Base-by-base conservation (phyloP, 2,329 filamentous ascomycete species). In the Fonsecaea pedrosoi region DNA sequence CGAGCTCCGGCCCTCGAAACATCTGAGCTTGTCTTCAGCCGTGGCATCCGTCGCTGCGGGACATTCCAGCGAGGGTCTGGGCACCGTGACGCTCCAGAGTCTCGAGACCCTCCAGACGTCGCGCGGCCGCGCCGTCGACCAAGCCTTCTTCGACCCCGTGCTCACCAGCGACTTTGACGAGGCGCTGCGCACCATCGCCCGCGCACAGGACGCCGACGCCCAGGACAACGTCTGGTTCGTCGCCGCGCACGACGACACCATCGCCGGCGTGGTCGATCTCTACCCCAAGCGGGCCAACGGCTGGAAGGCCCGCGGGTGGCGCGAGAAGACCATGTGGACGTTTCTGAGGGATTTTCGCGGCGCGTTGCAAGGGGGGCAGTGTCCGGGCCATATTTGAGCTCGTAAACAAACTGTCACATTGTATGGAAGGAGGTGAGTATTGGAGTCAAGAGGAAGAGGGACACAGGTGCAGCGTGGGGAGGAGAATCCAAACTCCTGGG, bases 141-240 rank as follows among this genome's bases (percentile, higher is more conserved):
- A 66, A 56, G 74, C 80, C 13, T 75, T 81, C 67, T 72, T 77
- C 48, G 77, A 77, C 37, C 65, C 65, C 6, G 50, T 50, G 10
- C 56, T 69, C 54, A 64, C 55, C 10, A 54, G 58, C 9, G 64
- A 69, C 34, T 67, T 70, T 42, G 37, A 32, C 12, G n/a, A 53
- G 32, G 69, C 64, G 1, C 42, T 64, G 13, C 34, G 59, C 21
- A 69, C 66, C 18, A 70, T 70, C 45, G 59, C 62, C 12, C 63
- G 66, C 35, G 58, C 58, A 25, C 66, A 69, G 35, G 37, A 59
- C 15, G 62, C 58, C 30, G 75, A 77, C 45, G 73, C 67, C 4
- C 66, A 72, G 45, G 66, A 71, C 2, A 70, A 75, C 58, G 70
- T 77, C 2, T 69, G 75, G 40, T 71, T 76, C 8, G 60, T 70